Conservation (phyloP, 2,329 filamentous ascomycete species). For the Alternaria infectoria region DNA sequence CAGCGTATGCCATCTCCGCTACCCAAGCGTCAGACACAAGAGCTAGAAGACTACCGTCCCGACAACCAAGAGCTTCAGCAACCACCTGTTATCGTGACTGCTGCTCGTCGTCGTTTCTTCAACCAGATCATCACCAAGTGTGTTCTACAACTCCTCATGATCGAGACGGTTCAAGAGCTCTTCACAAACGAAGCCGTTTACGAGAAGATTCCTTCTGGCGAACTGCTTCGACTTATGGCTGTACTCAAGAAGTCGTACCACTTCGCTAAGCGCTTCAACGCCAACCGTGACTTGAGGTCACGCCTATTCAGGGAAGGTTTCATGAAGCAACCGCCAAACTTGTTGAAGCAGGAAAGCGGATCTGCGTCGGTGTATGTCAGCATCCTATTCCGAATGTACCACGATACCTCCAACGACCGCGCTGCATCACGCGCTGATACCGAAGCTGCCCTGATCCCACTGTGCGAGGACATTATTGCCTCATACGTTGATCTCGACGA, state of each 20-base stretch:
- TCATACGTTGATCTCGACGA: conserved; percentile 88
- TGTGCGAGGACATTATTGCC: conserved; percentile 92
- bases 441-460: conserved; percentile 87
- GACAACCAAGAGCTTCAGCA: conserved; percentile 71
- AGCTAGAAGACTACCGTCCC: conserved; percentile 87
- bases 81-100: conserved; percentile 89
- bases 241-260: conserved; percentile 95
- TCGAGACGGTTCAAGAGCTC: conserved; percentile 97
- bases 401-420: conserved; percentile 83
- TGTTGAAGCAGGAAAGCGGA: conserved; percentile 95
- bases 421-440: conserved; percentile 80
- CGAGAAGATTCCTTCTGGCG: conserved; percentile 84
- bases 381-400: conserved; percentile 97
- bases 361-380: conserved; percentile 93
- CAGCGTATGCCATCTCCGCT: conserved; percentile 42
- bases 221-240: conserved; percentile 90
- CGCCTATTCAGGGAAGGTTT: conserved; percentile 96
- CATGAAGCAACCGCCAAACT: conserved; percentile 98
- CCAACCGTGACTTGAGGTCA: conserved; percentile 94
- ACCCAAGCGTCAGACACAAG: conserved; percentile 46
- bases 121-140: conserved; percentile 99
- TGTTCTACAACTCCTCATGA: conserved; percentile 97
- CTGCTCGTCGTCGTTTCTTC: conserved; percentile 92
- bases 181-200: conserved; percentile 98
- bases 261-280: conserved; percentile 97